A percentile compares a stretch with the other conserved stretches of the same genome.
Conservation (phyloP, 2,329 filamentous ascomycete species). For the Hypoxylon sp. region DNA sequence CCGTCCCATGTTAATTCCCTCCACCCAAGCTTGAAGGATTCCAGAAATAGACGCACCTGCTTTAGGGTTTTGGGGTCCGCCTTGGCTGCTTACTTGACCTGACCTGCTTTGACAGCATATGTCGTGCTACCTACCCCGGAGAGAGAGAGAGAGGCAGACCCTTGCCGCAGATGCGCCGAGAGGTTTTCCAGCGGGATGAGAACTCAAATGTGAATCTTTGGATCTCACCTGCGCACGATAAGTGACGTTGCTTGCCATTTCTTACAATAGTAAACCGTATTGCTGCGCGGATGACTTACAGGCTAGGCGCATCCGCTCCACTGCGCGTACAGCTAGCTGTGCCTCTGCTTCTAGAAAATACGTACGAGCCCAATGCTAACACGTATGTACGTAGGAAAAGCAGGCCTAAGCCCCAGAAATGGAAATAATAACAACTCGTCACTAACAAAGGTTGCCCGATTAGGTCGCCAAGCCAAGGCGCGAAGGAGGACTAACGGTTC, state of each 20-base stretch:
- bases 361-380: conserved; percentile 6
- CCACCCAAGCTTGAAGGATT: conserved; percentile 21
- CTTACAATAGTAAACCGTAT: not conserved
- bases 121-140: conserved; percentile 2
- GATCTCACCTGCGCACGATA: not conserved
- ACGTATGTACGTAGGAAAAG: conserved; percentile 16
- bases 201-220: not conserved
- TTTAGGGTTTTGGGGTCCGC: not conserved
- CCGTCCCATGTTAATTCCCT: conserved; percentile 21
- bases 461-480: not conserved
- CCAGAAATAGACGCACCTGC: conserved; percentile 33
- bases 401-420: conserved; percentile 15
- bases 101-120: not conserved
- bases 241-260: not conserved
- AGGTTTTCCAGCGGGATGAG: not conserved
- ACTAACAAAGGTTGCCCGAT: conserved; percentile 4
- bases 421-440: conserved; percentile 4
- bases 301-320: not conserved
- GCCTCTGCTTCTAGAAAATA: conserved; percentile 10
- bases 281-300: not conserved
- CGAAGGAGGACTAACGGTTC: not conserved
- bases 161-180: not conserved
- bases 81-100: not conserved
- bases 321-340: not conserved
- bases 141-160: no score